Conservation (phyloP, 345 rosid species). For the Ricinus communis region DNA sequence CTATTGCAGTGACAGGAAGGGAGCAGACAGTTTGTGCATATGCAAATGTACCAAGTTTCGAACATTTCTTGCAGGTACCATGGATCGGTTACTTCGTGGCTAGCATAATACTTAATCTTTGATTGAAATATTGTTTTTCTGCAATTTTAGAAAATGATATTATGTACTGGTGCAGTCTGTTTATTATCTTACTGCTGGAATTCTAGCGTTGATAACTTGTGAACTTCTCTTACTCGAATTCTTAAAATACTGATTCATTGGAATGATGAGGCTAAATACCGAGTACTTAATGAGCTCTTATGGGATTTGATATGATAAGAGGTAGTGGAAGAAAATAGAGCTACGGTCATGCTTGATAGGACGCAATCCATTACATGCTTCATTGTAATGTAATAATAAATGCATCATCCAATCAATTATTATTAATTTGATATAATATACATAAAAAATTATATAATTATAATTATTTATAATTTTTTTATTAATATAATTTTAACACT, state of each 20-base stretch:
- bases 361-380: no score
- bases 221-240: not conserved
- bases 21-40: not conserved
- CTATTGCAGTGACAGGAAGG: no score
- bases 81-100: not conserved
- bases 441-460: not conserved
- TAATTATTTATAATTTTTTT: no score
- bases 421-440: not conserved
- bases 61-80: not conserved
- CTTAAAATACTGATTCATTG: not conserved
- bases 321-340: not conserved
- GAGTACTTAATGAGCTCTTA: not conserved
- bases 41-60: not conserved
- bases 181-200: not conserved
- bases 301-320: not conserved
- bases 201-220: not conserved
- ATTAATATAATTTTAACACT: no score
- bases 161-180: not conserved
- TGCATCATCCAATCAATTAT: not conserved
- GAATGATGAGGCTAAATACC: not conserved
- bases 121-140: not conserved
- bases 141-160: constrained; percentile 1
- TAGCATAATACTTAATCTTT: not conserved
- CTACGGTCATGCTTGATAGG: not conserved
- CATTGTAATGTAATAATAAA: no score